These are phyloP conservation scores for Nakazawaea siamensis DNA, from an alignment of 805 yeast genomes.

Conservation along the genomic window DNA sequence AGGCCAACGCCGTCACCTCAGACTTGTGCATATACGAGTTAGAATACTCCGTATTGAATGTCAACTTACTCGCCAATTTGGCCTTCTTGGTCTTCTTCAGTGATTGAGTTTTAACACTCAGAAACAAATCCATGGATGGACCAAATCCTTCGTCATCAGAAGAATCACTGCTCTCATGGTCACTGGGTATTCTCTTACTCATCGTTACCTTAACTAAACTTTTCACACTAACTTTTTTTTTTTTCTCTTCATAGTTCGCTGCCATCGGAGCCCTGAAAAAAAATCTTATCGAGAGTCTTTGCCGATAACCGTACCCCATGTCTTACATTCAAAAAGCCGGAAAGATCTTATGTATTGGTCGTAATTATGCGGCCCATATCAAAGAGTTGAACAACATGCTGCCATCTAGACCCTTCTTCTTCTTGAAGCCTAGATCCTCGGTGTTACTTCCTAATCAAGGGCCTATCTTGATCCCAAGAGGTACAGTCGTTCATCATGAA, in stretches of 20 bases:
- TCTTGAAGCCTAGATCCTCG: slow-evolving; percentile 82
- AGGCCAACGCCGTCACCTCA: slow-evolving; percentile 1
- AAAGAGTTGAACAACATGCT: slow-evolving; percentile 75
- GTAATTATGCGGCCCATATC: slow-evolving; percentile 96
- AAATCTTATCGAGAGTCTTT: no score
- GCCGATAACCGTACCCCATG: no score
- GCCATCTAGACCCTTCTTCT: slow-evolving; percentile 87
- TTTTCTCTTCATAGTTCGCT: not conserved
- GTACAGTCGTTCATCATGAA: slow-evolving; percentile 81
- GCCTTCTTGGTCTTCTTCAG: not conserved
- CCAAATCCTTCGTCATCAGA: slow-evolving; percentile 7
- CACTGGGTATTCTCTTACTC: not conserved
- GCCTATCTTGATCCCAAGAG: slow-evolving; percentile 76
- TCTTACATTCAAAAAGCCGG: slow-evolving; percentile 51
- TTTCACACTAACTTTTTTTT: not conserved
- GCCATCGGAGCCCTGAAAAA: no score
- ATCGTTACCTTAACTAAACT: not conserved
- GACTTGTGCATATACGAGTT: slow-evolving; percentile 12
- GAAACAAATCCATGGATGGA: slow-evolving; percentile 1
- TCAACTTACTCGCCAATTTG: slow-evolving; percentile 1
- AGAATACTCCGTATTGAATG: slow-evolving; percentile 2
- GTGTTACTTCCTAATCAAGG: slow-evolving; percentile 61
- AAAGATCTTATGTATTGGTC: slow-evolving; percentile 89
- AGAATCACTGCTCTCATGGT: not conserved
- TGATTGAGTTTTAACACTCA: not conserved